Evolutionary conservation across 768 basidiomycete genomes (phyloP), one percentile per base, ranked within the genome.

Genomic region (Pleurotus salmoneostramineus): DNA sequence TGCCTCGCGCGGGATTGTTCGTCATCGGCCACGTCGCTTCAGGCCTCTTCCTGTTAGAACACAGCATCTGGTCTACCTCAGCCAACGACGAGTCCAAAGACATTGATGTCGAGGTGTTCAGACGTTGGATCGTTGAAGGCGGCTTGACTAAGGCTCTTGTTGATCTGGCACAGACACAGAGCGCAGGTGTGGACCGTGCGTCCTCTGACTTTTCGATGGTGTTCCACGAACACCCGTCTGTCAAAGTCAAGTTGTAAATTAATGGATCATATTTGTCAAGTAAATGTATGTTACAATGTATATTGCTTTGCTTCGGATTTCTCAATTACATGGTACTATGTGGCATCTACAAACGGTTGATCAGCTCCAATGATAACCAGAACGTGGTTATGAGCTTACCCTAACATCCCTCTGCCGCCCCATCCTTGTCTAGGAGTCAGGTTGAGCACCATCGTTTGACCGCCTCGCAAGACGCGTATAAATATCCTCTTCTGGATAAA

Each of bases 331-430:
- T 5, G 84, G 84, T 17, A 86, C 75, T 44, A 88, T 83, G 65
- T 86, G 85, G 62, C 86, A 88, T 40, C 85, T 87, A 27, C 21
- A 27, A 27, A 27, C 21, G 57, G 14, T 57, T 15, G 17, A 32
- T 27, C 47, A 31, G 58, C 34, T 45, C 50, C 58, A 49, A 14
- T 60, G 48, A 57, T 62, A 15, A 56, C 49, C 37, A 40, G 44
- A 17, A 44, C 42, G 35, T 21, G 57, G 50, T 46, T n/a, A 45
- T 17, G 46, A 14, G 69, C 84, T 64, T 61, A 92, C 88, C 94
- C 94, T 44, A 97, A 74, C 68, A 88, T 76, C 6, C 94, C 94
- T 58, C 91, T 77, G 7, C 94, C 94, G 60, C 92, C 93, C 94
- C 94, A 97, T 5, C 87, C 87, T 57, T 78, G 82, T 50, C 83